These are phyloP conservation scores for Naganishia friedmannii DNA, from an alignment of 768 basidiomycete species.

Conservation along the genomic window DNA sequence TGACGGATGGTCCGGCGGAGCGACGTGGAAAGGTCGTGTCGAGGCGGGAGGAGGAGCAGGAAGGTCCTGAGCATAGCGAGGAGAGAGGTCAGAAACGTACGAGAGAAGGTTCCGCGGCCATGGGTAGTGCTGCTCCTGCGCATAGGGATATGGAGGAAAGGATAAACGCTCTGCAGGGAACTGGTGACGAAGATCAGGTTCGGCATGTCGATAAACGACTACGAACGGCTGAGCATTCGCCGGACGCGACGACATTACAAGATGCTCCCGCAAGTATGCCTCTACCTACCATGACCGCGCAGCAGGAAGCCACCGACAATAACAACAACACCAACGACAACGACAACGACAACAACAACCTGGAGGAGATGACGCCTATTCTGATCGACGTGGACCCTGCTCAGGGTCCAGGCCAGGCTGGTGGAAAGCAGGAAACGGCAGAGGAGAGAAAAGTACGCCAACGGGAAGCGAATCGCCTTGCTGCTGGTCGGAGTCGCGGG, in stretches of 20 bases:
- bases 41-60: background rate
- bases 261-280: background rate
- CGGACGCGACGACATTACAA: background rate
- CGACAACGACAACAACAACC: too few relatives aligned
- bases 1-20: constrained; percentile 4
- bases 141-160: background rate
- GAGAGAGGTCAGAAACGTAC: background rate
- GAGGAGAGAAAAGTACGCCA: constrained; percentile 42
- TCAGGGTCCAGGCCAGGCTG: background rate
- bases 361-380: background rate
- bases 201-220: background rate
- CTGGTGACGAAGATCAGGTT: background rate
- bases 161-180: background rate
- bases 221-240: background rate
- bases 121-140: background rate
- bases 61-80: background rate
- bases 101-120: background rate
- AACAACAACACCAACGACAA: background rate
- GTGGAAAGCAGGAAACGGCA: constrained; percentile 7
- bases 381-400: background rate
- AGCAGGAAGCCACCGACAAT: background rate
- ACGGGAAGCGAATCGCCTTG: constrained; percentile 45
- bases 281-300: background rate
- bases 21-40: background rate
- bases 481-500: constrained; percentile 43